Conservation (phyloP, 768 basidiomycete genomes). For the Tephrocybe sp. region DNA sequence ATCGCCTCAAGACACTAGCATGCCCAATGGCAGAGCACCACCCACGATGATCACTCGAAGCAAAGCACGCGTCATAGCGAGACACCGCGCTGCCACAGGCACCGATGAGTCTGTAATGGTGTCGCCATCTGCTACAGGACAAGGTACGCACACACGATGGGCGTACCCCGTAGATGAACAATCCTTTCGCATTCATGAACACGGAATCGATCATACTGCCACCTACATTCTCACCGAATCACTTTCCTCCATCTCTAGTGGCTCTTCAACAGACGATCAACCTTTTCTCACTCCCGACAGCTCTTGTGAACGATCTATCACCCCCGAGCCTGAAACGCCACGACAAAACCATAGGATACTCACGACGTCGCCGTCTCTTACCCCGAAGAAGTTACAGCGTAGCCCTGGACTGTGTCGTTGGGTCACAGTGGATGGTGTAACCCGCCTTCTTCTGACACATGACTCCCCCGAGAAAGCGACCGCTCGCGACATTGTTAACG, state of each 20-base stretch:
- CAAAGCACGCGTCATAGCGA: conserved; percentile 8
- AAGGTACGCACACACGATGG: conserved; percentile 13
- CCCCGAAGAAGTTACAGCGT: conserved; percentile 11
- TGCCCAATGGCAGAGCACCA: background rate
- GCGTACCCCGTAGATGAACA: background rate
- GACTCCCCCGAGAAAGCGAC: conserved; percentile 2
- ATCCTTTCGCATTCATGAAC: background rate
- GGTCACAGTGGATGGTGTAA: conserved; percentile 1
- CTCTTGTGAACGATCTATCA: background rate
- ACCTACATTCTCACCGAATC: background rate
- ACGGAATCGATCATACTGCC: background rate
- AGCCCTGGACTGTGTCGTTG: conserved; percentile 11
- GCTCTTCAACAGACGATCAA: background rate
- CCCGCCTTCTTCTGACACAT: conserved; percentile 7
- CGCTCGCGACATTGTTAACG: conserved; percentile 1
- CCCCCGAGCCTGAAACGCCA: conserved; percentile 4
- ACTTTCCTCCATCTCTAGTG: conserved; percentile 3
- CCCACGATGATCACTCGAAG: conserved; percentile 13
- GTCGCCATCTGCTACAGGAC: conserved; percentile 8
- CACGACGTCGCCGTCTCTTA: conserved; percentile 9
- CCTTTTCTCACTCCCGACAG: conserved; percentile 1
- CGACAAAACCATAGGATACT: background rate
- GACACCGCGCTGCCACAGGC: background rate
- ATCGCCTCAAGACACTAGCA: background rate
- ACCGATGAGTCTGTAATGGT: background rate